Base-by-base conservation (phyloP, 345 rosid species). In the Geranium brycei region DNA sequence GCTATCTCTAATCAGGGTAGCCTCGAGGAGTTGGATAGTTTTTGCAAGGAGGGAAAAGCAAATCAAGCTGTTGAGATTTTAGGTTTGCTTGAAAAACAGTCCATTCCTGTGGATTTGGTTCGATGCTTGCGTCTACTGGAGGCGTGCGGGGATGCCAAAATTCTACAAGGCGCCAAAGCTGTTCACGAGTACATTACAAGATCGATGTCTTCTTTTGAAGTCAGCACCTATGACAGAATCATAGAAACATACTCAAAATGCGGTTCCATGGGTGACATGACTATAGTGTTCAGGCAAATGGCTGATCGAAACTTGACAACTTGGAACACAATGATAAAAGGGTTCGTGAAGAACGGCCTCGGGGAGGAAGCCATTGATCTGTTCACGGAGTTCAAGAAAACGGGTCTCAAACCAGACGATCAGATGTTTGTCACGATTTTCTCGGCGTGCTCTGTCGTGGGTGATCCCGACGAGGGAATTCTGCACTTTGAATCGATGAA, bases 351-450 rank as follows among this genome's bases (percentile, higher is more conserved):
- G 73, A 82, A 77, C 69, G 98, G 82, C 30, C 69, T 75, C 7
- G 96, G 88, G 68, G 95, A 92, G 80, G 93, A 92, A 60, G 91
- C 88, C 41, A 74, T 92, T 56, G 93, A 92, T 65, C 69, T 87
- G 67, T 89, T 87, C 70, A 57, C 69, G 69, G 73, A 74, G 11
- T 92, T 89, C 67, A 92, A 84, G 74, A 76, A 72, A 61, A 76
- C 79, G 31, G 95, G 89, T 59, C 65, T 80, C 62, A 78, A 69
- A 68, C 95, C 93, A 0, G 81, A 87, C 17, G 78, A 81, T 17
- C 72, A 74, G 61, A 66, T 92, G 64, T 89, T 79, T 59, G 62
- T 79, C 51, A 74, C 84, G 2, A 72, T 89, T 2, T 85, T 92
- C 75, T 83, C 72, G 35, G 77, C 93, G 7, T 92, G 95, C 71